Evolutionary conservation across 768 basidiomycete species (phyloP).

Genomic region (Boletus sp.): DNA sequence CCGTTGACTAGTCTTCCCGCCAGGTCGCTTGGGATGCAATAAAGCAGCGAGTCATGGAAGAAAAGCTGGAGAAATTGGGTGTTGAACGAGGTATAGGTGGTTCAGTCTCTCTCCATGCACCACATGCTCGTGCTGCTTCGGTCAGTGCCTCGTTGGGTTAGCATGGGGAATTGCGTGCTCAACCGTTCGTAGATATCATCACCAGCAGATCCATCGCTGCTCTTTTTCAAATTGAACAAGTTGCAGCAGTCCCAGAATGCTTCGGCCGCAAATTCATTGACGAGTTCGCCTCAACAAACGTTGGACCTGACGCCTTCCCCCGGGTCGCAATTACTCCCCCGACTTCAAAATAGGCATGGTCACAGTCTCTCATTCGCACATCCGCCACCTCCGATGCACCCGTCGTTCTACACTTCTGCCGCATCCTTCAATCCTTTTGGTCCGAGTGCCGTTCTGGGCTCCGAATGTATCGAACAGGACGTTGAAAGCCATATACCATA

Average conservation of each 20-base stretch:
- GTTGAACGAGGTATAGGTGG: conserved; percentile 60
- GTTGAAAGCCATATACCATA: conserved; percentile 22
- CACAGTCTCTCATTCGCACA: conserved; percentile 74
- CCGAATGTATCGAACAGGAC: conserved; percentile 42
- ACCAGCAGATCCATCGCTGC: conserved; percentile 81
- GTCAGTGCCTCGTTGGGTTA: conserved; percentile 44
- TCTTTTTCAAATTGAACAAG: conserved; percentile 81
- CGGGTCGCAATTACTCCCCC: conserved; percentile 32
- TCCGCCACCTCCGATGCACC: conserved; percentile 38
- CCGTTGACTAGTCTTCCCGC: conserved; percentile 4
- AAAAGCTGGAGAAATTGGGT: conserved; percentile 76
- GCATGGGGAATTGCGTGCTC: conserved; percentile 13
- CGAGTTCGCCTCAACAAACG: conserved; percentile 63
- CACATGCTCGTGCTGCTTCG: conserved; percentile 80
- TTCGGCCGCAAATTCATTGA: conserved; percentile 50
- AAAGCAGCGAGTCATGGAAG: conserved; percentile 70
- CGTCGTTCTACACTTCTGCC: conserved; percentile 34
- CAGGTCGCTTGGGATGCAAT: conserved; percentile 75
- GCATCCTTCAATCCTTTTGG: conserved; percentile 65
- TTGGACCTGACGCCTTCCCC: conserved; percentile 55
- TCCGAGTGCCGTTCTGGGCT: conserved; percentile 49
- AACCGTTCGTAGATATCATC: conserved; percentile 66
- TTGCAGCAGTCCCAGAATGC: conserved; percentile 66
- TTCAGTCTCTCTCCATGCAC: conserved; percentile 60
- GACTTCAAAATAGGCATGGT: conserved; percentile 58